Percentiles rank a stretch among this genome's conserved stretches.
Evolutionary conservation across 179 eudicot genomes (phyloP).

Genomic region (Beta lomatogona): DNA sequence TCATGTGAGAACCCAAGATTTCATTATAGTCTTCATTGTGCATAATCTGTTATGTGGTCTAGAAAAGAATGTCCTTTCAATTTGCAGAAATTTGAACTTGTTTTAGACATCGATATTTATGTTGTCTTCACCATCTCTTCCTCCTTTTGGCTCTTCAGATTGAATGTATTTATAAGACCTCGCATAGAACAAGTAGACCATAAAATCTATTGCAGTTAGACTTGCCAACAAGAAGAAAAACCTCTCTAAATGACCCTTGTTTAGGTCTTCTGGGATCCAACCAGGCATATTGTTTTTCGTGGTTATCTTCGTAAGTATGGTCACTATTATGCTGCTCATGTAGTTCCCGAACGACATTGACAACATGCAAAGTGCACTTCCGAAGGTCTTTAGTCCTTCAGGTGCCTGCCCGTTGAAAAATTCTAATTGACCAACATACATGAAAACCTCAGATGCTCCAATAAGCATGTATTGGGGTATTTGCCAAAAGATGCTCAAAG

Average conservation of each 20-base stretch:
- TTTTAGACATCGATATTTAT: slow-evolving; percentile 6
- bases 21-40: not conserved
- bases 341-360: slow-evolving; percentile 76
- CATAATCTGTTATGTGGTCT: not conserved
- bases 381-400: slow-evolving; percentile 73
- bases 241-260: slow-evolving; percentile 61
- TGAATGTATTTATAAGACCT: slow-evolving; percentile 50
- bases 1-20: not conserved
- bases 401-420: slow-evolving; percentile 79
- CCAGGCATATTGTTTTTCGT: slow-evolving; percentile 49
- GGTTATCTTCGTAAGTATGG: slow-evolving; percentile 59
- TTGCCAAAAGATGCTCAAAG: slow-evolving; percentile 74
- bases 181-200: slow-evolving; percentile 51
- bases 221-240: slow-evolving; percentile 58
- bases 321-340: slow-evolving; percentile 65
- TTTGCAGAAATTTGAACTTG: not conserved
- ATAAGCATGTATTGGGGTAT: slow-evolving; percentile 74
- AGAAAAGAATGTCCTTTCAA: not conserved
- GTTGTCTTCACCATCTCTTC: not conserved
- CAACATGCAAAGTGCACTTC: slow-evolving; percentile 83
- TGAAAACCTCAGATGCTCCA: slow-evolving; percentile 81
- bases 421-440: slow-evolving; percentile 83
- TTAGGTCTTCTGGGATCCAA: slow-evolving; percentile 75
- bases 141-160: slow-evolving; percentile 17
- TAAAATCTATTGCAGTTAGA: slow-evolving; percentile 47